A percentile compares a stretch with the other conserved stretches of the same genome.
Conservation (phyloP, 305 asterid genomes). For the Solanum hybrid region DNA sequence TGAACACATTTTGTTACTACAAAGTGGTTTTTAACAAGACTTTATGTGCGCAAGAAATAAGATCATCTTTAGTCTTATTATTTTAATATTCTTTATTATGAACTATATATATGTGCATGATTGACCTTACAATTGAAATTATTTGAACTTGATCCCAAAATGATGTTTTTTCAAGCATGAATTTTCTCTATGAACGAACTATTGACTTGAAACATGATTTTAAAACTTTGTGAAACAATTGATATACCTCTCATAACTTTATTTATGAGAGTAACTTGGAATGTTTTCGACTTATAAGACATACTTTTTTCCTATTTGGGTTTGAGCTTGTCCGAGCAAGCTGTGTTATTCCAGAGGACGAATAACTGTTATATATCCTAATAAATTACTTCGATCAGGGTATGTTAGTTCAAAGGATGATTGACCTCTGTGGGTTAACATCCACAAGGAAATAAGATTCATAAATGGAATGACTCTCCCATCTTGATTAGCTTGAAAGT, state of each 20-base stretch:
- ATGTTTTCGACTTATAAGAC: not conserved
- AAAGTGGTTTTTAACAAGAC: not conserved
- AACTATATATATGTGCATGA: not conserved
- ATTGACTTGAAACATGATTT: not conserved
- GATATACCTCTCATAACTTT: not conserved
- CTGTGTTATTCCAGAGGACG: not conserved
- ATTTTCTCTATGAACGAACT: not conserved
- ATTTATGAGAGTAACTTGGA: not conserved
- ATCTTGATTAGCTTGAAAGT: not conserved
- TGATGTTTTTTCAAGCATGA: not conserved
- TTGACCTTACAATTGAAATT: not conserved
- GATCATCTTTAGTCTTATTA: not conserved
- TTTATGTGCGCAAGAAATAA: not conserved
- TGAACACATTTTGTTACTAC: not conserved
- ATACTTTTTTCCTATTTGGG: not conserved
- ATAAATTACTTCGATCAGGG: not conserved
- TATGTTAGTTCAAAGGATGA: not conserved
- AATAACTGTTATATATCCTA: not conserved
- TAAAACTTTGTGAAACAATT: not conserved
- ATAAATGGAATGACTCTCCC: not conserved
- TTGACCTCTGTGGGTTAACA: not conserved
- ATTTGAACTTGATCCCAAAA: not conserved
- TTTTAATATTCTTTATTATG: not conserved
- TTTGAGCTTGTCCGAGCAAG: not conserved
- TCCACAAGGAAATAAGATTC: not conserved